Conservation (phyloP, 805 yeast species). For the Wickerhamiella vanderwaltii region DNA sequence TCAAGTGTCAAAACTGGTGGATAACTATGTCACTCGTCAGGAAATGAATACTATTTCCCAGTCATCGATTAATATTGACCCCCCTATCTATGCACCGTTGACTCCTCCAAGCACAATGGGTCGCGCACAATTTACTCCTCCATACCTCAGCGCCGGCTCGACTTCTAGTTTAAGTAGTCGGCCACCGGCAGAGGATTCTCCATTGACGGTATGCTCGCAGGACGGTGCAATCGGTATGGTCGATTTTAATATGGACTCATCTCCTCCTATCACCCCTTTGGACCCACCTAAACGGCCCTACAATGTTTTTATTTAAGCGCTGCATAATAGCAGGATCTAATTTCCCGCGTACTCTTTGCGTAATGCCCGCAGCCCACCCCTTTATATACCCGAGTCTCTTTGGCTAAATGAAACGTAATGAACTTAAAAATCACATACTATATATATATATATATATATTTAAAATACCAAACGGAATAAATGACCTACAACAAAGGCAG, state of each 20-base stretch:
- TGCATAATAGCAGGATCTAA: not conserved
- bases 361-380: too few species aligned
- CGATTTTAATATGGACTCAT: constrained; percentile 6
- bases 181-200: constrained; percentile 12
- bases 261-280: constrained; percentile 12
- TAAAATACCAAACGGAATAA: too few species aligned
- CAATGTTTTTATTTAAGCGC: constrained; percentile 10
- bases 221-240: constrained; percentile 9
- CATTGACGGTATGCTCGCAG: constrained; percentile 9
- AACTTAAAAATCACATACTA: not conserved
- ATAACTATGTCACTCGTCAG: constrained; percentile 25
- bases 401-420: too few species aligned
- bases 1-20: constrained; percentile 27
- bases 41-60: constrained; percentile 18
- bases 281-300: constrained; percentile 17
- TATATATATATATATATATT: not conserved
- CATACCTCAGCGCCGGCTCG: constrained; percentile 11
- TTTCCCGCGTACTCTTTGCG: too few species aligned
- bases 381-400: too few species aligned
- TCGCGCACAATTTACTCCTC: constrained; percentile 12
- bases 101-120: constrained; percentile 12
- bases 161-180: constrained; percentile 10
- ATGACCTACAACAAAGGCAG: too few species aligned
- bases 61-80: not conserved
- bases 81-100: constrained; percentile 12